Percentiles rank a stretch among this genome's conserved stretches.
These are phyloP conservation scores for Fraxinus sp. DNA, from an alignment of 305 asterid species.

Conservation along the genomic window DNA sequence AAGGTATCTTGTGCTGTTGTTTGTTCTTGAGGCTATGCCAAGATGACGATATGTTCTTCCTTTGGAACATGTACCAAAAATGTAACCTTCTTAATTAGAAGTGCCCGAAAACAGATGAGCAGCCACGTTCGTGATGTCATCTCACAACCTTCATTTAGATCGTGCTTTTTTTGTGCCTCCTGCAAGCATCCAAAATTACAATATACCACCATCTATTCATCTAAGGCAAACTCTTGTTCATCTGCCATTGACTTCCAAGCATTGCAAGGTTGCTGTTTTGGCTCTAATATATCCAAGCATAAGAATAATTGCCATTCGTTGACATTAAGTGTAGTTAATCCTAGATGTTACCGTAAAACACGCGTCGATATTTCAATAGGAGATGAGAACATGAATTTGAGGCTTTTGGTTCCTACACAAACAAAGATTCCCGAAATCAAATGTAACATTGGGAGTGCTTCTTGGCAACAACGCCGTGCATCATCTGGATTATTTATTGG, in stretches of 20 bases:
- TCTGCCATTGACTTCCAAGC: conserved; percentile 37
- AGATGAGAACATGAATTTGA: conserved; percentile 38
- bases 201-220: conserved; percentile 19
- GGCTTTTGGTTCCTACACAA: conserved; percentile 44
- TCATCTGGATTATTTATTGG: conserved; percentile 53
- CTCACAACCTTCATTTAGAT: conserved; percentile 36
- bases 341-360: conserved; percentile 31
- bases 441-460: conserved; percentile 34
- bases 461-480: conserved; percentile 40
- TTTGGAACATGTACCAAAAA: conserved; percentile 43
- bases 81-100: conserved; percentile 38
- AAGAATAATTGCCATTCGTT: conserved; percentile 35
- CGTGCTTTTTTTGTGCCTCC: conserved; percentile 34
- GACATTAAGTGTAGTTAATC: conserved; percentile 36
- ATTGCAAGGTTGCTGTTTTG: conserved; percentile 32
- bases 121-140: conserved; percentile 41
- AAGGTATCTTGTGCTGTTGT: conserved; percentile 17
- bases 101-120: conserved; percentile 40
- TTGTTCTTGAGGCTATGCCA: conserved; percentile 35
- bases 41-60: conserved; percentile 44
- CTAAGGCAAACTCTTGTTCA: conserved; percentile 31
- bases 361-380: conserved; percentile 37
- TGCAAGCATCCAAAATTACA: conserved; percentile 30
- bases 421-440: conserved; percentile 30
- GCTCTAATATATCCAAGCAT: conserved; percentile 29